Base-by-base conservation (phyloP, 2,329 filamentous ascomycete genomes). In the Penicillium sp. region DNA sequence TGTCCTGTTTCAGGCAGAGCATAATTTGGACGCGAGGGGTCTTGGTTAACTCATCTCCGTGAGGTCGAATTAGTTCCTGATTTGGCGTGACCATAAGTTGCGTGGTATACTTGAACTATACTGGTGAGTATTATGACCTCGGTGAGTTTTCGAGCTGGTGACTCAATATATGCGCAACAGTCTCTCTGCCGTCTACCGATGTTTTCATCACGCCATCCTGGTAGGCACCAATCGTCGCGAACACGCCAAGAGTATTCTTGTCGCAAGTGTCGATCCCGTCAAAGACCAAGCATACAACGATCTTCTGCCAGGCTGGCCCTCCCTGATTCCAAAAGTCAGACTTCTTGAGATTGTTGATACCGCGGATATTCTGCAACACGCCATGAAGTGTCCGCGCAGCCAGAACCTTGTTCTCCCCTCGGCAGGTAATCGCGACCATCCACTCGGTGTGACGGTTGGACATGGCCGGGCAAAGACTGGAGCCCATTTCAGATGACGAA, bases 321-420 rank as follows among this genome's bases (percentile, higher is more conserved):
- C 94, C 94, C 81, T 96, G 96, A 82, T 97, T 96, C 94, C 94
- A 98, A 83, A 98, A 98, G 70, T 95, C 93, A 20, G 94, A 96
- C 81, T 96, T 96, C 81, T 97, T 97, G 67, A 97, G 84, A 79
- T 96, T 97, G 73, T 96, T 93, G 75, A 98, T 97, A 73, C 97
- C 94, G 62, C 93, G 90, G 70, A 97, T 94, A 76, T 97, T 97
- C 77, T 96, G 92, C 94, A 98, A 97, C 51, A 96, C 92, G 82
- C 93, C 91, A 78, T 98, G 94, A 57, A 98, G 83, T 1, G 95
- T 98, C 78, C 94, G 88, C 54, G 93, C 85, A 17, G 95, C 90
- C 67, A 98, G 83, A 37, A 92, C 88, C 83, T 98, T 98, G 81
- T 98, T 94, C 84, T 98, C 94, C 81, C 98, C 98, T 84, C 98